Evolutionary conservation across 805 yeast genomes (phyloP).

Genomic region (Limtongia smithiae): DNA sequence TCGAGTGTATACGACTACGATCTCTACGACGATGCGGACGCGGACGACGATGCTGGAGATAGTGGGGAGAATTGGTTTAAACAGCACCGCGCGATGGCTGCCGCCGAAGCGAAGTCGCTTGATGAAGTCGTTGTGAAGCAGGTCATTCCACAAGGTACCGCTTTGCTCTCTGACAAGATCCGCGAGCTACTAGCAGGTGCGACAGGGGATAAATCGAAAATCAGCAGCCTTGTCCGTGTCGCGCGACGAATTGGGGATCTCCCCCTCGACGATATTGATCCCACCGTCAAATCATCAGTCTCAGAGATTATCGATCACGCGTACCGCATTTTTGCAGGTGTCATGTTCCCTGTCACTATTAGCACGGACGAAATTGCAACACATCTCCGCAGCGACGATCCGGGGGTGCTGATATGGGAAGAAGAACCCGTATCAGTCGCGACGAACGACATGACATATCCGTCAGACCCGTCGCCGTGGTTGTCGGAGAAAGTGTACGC

Average conservation of each 20-base stretch:
- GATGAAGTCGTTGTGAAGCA: slow-evolving; percentile 4
- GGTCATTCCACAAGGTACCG: slow-evolving; percentile 13
- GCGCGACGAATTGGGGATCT: slow-evolving; percentile 13
- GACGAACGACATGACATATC: slow-evolving; percentile 5
- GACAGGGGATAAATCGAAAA: slow-evolving; percentile 3
- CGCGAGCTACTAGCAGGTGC: background rate
- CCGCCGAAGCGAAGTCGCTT: slow-evolving; percentile 1
- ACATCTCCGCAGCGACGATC: slow-evolving; percentile 1
- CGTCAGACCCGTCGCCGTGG: slow-evolving; percentile 20
- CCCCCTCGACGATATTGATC: background rate
- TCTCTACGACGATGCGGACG: background rate
- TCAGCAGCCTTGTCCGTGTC: slow-evolving; percentile 9
- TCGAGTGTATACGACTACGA: slow-evolving; percentile 20
- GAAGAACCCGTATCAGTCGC: slow-evolving; percentile 4
- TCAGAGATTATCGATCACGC: background rate
- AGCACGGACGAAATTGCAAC: background rate
- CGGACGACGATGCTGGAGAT: slow-evolving; percentile 4
- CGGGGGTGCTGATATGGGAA: slow-evolving; percentile 16
- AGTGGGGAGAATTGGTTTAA: slow-evolving; percentile 15
- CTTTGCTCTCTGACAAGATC: slow-evolving; percentile 1
- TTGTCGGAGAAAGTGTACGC: slow-evolving; percentile 10
- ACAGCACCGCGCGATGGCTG: slow-evolving; percentile 4
- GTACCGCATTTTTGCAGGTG: slow-evolving; percentile 8
- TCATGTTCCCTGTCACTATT: background rate
- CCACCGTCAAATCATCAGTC: background rate